Conservation (phyloP, 1,284 basidiomycete genomes). For the Boletellus sp. region DNA sequence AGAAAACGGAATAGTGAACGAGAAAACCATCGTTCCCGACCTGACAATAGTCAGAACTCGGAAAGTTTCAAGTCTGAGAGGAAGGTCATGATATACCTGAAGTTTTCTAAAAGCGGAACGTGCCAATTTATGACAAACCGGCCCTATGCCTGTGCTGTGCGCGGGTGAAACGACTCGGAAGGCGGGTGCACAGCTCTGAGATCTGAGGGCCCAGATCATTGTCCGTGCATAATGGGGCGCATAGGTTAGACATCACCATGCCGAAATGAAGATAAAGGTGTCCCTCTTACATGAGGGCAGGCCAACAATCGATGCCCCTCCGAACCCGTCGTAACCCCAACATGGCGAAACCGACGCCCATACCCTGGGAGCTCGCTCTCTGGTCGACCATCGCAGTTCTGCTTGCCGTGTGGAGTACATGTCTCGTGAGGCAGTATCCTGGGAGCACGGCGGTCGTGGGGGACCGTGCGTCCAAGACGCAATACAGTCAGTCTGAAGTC, state of each 20-base stretch:
- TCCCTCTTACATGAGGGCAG: neutral
- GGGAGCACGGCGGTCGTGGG: neutral
- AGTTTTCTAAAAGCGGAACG: neutral
- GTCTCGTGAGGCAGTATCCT: constrained; percentile 4
- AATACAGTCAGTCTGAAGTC: constrained; percentile 19
- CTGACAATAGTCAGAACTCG: neutral
- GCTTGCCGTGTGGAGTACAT: constrained; percentile 22
- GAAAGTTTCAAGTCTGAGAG: neutral
- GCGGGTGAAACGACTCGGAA: neutral
- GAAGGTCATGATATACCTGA: constrained; percentile 6
- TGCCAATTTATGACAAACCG: neutral
- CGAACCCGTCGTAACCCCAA: neutral
- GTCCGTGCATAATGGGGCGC: neutral
- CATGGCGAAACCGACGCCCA: constrained; percentile 11
- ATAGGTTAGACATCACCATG: neutral
- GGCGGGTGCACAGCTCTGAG: neutral
- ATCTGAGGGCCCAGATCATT: neutral
- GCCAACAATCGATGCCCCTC: neutral
- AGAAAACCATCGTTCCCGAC: constrained; percentile 10
- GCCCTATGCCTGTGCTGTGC: constrained; percentile 10
- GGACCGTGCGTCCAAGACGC: constrained; percentile 1
- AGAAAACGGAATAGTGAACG: constrained; percentile 3
- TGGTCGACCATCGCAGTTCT: constrained; percentile 21
- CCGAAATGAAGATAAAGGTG: constrained; percentile 4
- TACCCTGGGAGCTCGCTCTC: constrained; percentile 19